Percentiles rank a stretch among this genome's conserved stretches.
phyloP scores from a whole-genome alignment of 176 grass and related monocot species.

The Paspalum vaginatum region DNA sequence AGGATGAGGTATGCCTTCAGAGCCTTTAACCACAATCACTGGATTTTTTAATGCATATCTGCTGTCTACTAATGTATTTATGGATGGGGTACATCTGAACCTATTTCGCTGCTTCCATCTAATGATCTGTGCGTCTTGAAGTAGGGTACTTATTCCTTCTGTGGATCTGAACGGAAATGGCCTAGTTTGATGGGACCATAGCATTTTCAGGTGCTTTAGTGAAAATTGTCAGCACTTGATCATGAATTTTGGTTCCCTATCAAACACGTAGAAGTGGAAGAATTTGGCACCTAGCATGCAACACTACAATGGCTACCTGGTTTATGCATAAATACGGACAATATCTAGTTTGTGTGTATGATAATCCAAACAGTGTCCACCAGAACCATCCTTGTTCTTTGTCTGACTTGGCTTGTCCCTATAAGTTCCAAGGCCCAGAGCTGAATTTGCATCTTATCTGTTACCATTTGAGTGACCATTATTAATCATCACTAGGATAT shows the following conservation, averaged over 20 bases:
- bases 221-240: background rate
- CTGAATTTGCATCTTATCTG: conserved; percentile 11
- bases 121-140: conserved; percentile 2
- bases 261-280: background rate
- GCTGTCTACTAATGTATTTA: background rate
- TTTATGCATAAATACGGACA: conserved; percentile 2
- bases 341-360: background rate
- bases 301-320: background rate
- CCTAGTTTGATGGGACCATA: background rate
- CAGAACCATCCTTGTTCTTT: background rate
- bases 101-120: background rate
- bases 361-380: background rate
- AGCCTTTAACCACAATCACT: background rate
- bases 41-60: conserved; percentile 16
- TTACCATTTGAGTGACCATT: conserved; percentile 9
- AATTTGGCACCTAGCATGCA: background rate
- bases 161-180: background rate
- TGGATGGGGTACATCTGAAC: background rate
- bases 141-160: background rate
- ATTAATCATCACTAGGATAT: conserved; percentile 12
- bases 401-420: background rate
- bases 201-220: background rate
- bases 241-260: background rate
- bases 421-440: background rate
- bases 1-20: conserved; percentile 66